A percentile compares a stretch with the other conserved stretches of the same genome.
These are phyloP conservation scores for Poa pratensis DNA, from an alignment of 176 grass and related monocot genomes.

Conservation along the genomic window DNA sequence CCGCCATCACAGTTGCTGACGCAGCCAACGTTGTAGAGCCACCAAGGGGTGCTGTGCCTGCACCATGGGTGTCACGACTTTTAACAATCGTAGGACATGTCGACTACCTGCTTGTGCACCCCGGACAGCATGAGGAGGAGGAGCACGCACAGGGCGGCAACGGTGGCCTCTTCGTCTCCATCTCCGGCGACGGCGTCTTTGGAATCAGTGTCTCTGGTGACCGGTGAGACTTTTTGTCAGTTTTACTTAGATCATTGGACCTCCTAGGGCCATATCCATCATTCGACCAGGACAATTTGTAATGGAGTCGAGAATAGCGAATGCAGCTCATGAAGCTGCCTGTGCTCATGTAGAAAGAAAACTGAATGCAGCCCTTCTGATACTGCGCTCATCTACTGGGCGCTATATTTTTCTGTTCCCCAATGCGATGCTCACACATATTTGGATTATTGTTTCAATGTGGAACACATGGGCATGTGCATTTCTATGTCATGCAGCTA, in stretches of 20 bases:
- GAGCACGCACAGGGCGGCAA: not conserved
- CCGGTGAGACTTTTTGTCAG: no score
- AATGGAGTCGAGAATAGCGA: no score
- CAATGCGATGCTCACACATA: not conserved
- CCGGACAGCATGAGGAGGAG: not conserved
- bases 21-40: not conserved
- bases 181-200: not conserved
- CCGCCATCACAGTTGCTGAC: not conserved
- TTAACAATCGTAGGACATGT: not conserved
- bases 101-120: not conserved
- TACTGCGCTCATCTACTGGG: not conserved
- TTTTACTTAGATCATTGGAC: not conserved
- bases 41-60: not conserved
- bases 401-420: not conserved
- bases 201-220: not conserved
- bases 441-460: not conserved
- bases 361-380: not conserved
- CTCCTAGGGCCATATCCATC: not conserved
- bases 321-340: no score
- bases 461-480: no score
- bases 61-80: not conserved
- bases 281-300: not conserved
- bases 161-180: not conserved
- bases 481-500: no score
- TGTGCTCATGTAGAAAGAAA: no score